Conservation (phyloP, 2,329 filamentous ascomycete genomes). For the Aspergillus aculeatus region DNA sequence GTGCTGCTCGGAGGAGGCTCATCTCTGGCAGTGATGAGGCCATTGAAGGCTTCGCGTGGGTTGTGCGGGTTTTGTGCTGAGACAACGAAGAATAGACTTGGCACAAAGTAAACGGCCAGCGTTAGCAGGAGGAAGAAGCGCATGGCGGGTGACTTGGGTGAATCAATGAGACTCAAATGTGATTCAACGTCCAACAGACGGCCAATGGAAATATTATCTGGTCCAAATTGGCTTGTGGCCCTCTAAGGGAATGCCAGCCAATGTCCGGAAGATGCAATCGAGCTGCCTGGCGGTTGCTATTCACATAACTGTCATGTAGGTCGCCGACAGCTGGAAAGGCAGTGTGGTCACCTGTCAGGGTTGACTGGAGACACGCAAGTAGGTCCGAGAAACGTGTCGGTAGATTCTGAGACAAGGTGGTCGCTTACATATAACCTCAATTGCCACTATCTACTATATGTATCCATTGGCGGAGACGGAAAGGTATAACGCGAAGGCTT, state of each 20-base stretch:
- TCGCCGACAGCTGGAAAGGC: slow-evolving; percentile 2
- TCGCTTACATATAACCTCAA: slow-evolving; percentile 1
- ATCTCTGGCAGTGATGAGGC: slow-evolving; percentile 7
- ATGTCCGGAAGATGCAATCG: slow-evolving; percentile 2
- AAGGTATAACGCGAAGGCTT: background rate
- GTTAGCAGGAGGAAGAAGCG: slow-evolving; percentile 12
- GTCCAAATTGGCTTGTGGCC: background rate
- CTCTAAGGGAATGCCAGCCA: slow-evolving; percentile 2
- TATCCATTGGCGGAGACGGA: slow-evolving; percentile 2
- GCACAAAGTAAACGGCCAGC: slow-evolving; percentile 14
- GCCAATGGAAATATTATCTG: background rate
- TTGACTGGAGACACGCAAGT: slow-evolving; percentile 4
- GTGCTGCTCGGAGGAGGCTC: slow-evolving; percentile 9
- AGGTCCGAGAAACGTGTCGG: slow-evolving; percentile 16
- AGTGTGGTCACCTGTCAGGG: background rate
- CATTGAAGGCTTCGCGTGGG: slow-evolving; percentile 7
- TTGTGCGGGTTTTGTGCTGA: slow-evolving; percentile 13
- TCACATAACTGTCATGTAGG: slow-evolving; percentile 12
- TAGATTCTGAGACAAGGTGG: slow-evolving; percentile 4
- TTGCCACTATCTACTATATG: slow-evolving; percentile 15
- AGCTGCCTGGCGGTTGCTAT: slow-evolving; percentile 1
- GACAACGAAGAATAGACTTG: slow-evolving; percentile 11
- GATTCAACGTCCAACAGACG: background rate
- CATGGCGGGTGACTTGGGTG: slow-evolving; percentile 12
- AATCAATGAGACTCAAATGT: background rate